Conservation (phyloP, 2,329 filamentous ascomycete genomes). For the Diplodia intermedia region DNA sequence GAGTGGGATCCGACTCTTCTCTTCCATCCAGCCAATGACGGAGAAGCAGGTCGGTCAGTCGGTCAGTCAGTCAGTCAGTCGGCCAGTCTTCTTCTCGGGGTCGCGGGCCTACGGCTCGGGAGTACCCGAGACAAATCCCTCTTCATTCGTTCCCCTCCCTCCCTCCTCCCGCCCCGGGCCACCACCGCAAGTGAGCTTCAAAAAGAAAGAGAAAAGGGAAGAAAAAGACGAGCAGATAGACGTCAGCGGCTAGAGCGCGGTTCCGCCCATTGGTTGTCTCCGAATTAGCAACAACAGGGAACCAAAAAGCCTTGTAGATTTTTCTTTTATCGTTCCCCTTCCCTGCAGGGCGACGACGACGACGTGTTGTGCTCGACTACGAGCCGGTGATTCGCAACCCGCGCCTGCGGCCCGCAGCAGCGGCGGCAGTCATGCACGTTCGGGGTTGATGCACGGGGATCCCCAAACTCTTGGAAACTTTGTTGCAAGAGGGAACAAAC, state of each 20-base stretch:
- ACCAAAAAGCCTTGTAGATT: background rate
- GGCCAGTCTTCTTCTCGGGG: background rate
- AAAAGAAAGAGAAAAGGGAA: background rate
- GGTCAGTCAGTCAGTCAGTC: too few species aligned
- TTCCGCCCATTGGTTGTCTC: background rate
- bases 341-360: background rate
- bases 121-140: background rate
- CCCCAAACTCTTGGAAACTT: background rate
- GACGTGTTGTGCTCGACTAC: background rate
- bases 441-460: background rate
- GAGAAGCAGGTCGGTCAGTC: too few species aligned
- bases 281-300: background rate
- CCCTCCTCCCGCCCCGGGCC: background rate
- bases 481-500: background rate
- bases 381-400: background rate
- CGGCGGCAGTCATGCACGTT: background rate
- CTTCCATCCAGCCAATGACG: background rate
- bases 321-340: background rate
- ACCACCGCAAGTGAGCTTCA: background rate
- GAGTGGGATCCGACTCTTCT: background rate
- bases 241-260: background rate
- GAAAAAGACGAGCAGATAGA: background rate
- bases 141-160: too few species aligned
- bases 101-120: slow-evolving; percentile 12
- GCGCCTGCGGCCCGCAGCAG: background rate